phyloP scores from a whole-genome alignment of 129 eudicot genomes.

The Logfia minima region DNA sequence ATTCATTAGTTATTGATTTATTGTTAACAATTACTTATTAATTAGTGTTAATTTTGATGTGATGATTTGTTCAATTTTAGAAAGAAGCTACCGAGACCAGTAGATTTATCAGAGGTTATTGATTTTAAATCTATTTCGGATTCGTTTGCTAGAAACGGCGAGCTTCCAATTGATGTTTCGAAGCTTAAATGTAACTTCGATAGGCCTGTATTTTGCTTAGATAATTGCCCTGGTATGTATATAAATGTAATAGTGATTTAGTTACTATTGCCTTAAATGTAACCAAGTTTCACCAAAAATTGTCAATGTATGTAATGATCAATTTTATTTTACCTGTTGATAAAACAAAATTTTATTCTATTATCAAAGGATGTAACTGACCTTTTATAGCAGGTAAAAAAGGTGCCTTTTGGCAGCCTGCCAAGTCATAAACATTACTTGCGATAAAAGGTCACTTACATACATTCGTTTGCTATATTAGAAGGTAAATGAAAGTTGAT shows the following conservation, averaged over 20 bases:
- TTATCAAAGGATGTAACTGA: neutral
- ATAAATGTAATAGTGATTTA: neutral
- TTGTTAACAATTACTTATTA: neutral
- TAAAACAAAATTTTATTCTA: neutral
- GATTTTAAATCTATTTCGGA: conserved; percentile 74
- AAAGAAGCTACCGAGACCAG: conserved; percentile 66
- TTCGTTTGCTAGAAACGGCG: conserved; percentile 39
- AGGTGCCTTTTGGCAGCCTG: neutral
- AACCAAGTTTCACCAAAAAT: neutral
- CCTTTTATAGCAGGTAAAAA: neutral
- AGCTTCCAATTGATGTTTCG: conserved; percentile 54
- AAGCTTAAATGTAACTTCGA: conserved; percentile 35
- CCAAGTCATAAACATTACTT: too few relatives aligned
- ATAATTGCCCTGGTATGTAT: conserved; percentile 68
- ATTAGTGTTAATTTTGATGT: neutral
- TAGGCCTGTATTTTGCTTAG: conserved; percentile 59
- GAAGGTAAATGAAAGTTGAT: neutral
- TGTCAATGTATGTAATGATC: neutral
- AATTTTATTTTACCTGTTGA: neutral
- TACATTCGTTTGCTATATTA: neutral
- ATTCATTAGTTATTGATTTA: neutral
- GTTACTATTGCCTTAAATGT: neutral
- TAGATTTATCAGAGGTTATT: conserved; percentile 82
- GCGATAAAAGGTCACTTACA: too few relatives aligned
- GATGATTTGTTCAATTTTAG: conserved; percentile 31